Percentiles rank a stretch among this genome's conserved stretches.
phyloP scores from a whole-genome alignment of 495 filamentous ascomycete species.

The Cudoniella acicularis region DNA sequence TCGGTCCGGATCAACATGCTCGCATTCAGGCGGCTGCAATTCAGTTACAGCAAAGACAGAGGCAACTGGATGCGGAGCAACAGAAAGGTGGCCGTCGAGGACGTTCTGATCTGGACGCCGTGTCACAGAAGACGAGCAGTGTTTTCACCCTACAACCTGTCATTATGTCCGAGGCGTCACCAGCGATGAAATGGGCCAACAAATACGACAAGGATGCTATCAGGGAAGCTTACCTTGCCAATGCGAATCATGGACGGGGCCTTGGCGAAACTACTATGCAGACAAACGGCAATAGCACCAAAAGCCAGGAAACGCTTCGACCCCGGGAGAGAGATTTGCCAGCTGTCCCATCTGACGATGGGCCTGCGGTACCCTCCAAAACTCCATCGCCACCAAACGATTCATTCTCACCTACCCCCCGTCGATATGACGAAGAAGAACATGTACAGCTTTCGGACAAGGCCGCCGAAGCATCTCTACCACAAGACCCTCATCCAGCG shows the following conservation, averaged over 20 bases:
- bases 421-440: slow-evolving; percentile 5
- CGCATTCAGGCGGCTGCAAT: slow-evolving; percentile 86
- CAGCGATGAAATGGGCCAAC: slow-evolving; percentile 94
- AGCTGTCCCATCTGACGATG: slow-evolving; percentile 9
- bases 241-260: slow-evolving; percentile 66
- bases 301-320: slow-evolving; percentile 22
- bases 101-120: slow-evolving; percentile 48
- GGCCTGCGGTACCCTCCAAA: slow-evolving; percentile 17
- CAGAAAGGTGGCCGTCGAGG: slow-evolving; percentile 39
- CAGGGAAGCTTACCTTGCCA: slow-evolving; percentile 72
- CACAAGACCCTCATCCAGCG: slow-evolving; percentile 20
- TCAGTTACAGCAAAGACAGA: slow-evolving; percentile 67
- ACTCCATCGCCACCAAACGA: slow-evolving; percentile 10
- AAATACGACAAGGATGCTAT: slow-evolving; percentile 84
- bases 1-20: slow-evolving; percentile 88
- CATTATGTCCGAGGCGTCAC: slow-evolving; percentile 81
- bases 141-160: slow-evolving; percentile 84
- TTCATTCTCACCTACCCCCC: slow-evolving; percentile 25
- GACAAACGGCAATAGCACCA: slow-evolving; percentile 27
- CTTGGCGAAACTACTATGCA: slow-evolving; percentile 26
- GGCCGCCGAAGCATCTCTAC: slow-evolving; percentile 14
- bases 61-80: slow-evolving; percentile 49
- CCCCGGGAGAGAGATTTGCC: slow-evolving; percentile 22
- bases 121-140: slow-evolving; percentile 79
- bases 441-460: slow-evolving; percentile 18